phyloP scores from a whole-genome alignment of 208 protist genomes.

The Wallacemonas sp. region DNA sequence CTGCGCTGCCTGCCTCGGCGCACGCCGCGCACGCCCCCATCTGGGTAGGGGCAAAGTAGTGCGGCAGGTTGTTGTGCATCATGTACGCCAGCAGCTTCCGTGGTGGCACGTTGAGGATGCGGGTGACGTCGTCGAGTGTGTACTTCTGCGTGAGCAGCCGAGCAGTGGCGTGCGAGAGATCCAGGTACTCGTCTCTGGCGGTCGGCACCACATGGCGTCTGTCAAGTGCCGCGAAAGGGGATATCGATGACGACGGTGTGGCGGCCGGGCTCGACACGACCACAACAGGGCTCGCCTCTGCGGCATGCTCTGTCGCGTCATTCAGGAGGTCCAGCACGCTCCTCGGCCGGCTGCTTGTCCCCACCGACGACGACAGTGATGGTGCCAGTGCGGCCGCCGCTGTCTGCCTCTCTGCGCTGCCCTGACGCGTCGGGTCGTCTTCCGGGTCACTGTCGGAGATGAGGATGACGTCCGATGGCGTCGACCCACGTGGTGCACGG shows the following conservation, averaged over 20 bases:
- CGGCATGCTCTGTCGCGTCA: too few species aligned
- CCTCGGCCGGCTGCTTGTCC: conserved; percentile 4
- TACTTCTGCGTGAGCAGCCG: conserved; percentile 87
- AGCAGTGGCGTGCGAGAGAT: conserved; percentile 74
- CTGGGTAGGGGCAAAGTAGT: conserved; percentile 65
- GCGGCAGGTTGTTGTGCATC: conserved; percentile 60
- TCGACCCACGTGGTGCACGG: not conserved
- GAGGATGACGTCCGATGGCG: conserved; percentile 9
- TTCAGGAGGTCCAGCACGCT: conserved; percentile 36
- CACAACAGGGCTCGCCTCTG: too few species aligned
- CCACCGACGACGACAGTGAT: not conserved
- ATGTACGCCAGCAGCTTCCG: conserved; percentile 73
- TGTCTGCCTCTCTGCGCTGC: not conserved
- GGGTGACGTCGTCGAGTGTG: conserved; percentile 42
- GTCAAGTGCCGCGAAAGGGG: not conserved
- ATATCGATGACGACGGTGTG: too few species aligned
- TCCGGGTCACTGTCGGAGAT: conserved; percentile 8
- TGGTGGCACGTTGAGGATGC: conserved; percentile 59
- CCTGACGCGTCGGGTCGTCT: not conserved
- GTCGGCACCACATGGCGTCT: conserved; percentile 23
- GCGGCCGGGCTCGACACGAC: too few species aligned
- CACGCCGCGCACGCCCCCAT: conserved; percentile 53
- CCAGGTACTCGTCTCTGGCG: conserved; percentile 73
- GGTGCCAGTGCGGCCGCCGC: not conserved
- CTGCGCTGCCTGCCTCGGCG: conserved; percentile 47